Percentiles rank a stretch among this genome's conserved stretches.
These are phyloP conservation scores for Neltuma alba DNA, from an alignment of 306 rosid genomes.

Conservation along the genomic window DNA sequence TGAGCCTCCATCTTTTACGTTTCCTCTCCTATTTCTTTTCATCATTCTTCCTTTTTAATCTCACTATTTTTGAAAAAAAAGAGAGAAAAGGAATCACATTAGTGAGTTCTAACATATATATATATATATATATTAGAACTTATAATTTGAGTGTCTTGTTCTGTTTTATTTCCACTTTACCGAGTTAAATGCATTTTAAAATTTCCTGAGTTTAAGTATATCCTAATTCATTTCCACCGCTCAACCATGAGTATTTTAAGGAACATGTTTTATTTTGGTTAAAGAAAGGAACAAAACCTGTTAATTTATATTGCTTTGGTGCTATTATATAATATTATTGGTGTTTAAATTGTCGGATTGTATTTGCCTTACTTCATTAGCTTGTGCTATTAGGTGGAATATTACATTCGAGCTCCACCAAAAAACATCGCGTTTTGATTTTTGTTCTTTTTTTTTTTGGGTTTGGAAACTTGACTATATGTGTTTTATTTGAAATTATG, in stretches of 20 bases:
- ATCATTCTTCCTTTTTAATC: background rate
- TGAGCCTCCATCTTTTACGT: background rate
- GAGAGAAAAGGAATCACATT: too few relatives aligned
- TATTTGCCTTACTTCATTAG: background rate
- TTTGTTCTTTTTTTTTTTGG: background rate
- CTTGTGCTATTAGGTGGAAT: background rate
- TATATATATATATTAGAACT: too few relatives aligned
- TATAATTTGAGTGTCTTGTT: too few relatives aligned
- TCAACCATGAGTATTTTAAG: too few relatives aligned
- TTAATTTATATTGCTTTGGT: background rate
- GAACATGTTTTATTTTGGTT: background rate
- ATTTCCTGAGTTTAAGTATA: background rate
- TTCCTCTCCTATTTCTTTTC: background rate
- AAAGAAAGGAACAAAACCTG: background rate
- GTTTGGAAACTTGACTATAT: background rate
- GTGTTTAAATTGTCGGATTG: background rate
- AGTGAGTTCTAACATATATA: too few relatives aligned
- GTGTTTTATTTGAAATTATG: background rate
- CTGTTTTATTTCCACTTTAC: too few relatives aligned
- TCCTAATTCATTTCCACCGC: background rate
- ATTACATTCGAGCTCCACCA: background rate
- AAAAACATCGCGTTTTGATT: background rate
- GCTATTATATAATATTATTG: background rate
- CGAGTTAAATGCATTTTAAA: background rate
- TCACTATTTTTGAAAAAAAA: background rate